A percentile compares a stretch with the other conserved stretches of the same genome.
Conservation (phyloP, 129 eudicot genomes). For the Deinandra increscens region DNA sequence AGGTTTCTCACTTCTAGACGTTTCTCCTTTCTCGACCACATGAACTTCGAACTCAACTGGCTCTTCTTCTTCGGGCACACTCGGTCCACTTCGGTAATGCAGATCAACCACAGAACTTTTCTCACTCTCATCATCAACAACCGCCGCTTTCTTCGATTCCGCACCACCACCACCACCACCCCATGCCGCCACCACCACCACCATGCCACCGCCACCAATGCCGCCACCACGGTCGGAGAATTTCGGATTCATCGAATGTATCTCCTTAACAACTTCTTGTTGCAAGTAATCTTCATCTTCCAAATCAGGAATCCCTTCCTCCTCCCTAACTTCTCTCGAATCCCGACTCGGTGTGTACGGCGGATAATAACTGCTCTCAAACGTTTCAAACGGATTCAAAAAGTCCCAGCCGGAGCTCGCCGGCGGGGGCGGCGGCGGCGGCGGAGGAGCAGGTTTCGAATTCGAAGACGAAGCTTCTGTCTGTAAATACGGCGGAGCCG, state of each 20-base stretch:
- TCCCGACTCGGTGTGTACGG: slow-evolving; percentile 76
- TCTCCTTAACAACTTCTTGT: slow-evolving; percentile 76
- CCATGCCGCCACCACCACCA: too few relatives aligned
- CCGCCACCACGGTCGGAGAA: slow-evolving; percentile 41
- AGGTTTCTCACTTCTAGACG: slow-evolving; percentile 37
- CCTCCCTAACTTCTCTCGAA: slow-evolving; percentile 89
- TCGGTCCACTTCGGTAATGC: slow-evolving; percentile 43
- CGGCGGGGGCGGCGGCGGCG: slow-evolving; percentile 87
- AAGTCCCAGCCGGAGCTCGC: slow-evolving; percentile 73
- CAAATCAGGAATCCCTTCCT: slow-evolving; percentile 96
- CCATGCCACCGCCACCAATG: too few relatives aligned
- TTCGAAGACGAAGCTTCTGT: slow-evolving; percentile 39
- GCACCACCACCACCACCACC: slow-evolving; percentile 39
- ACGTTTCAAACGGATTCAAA: slow-evolving; percentile 66
- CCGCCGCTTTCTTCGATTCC: slow-evolving; percentile 44
- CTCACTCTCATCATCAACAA: slow-evolving; percentile 46
- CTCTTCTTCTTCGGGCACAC: slow-evolving; percentile 47
- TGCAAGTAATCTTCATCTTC: slow-evolving; percentile 78
- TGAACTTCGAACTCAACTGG: slow-evolving; percentile 91
- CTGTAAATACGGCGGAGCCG: slow-evolving; percentile 28
- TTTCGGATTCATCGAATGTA: slow-evolving; percentile 54
- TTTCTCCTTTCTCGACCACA: slow-evolving; percentile 65
- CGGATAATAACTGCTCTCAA: slow-evolving; percentile 64
- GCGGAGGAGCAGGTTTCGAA: slow-evolving; percentile 58
- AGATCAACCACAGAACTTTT: slow-evolving; percentile 35